Evolutionary conservation across 2,329 filamentous ascomycete species (phyloP), one percentile per base, ranked within the genome.

Genomic region (Esteya vermicola): DNA sequence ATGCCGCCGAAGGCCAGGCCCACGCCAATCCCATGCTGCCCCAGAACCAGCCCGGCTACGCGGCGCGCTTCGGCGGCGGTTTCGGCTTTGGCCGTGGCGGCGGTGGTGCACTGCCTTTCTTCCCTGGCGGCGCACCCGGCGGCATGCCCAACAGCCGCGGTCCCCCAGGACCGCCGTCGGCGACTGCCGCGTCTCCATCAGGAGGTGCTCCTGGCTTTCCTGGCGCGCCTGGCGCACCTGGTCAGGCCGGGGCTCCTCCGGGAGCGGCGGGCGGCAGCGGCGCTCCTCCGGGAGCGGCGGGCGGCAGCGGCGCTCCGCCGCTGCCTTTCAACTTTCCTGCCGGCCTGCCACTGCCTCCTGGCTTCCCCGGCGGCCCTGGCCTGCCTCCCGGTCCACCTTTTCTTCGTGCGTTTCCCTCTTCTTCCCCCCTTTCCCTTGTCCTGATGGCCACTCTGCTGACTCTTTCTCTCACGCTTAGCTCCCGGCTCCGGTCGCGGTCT

Each of bases 1-100:
- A 98, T 65, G 85, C 84, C 48, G 43, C 85, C 51, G 91, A 93
- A 64, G 91, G 91, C 53, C 86, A 95, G 60, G 78, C 81, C 48
- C 76, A 78, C 54, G 76, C 77, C 45, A 95, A 93, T 60, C 88
- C 83, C 38, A 85, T 91, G 76, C 75, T 89, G 36, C 72, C 68
- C 10, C 74, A 78, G 54, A 78, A 78, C 60, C 78, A 78, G 55
- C 74, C 74, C 37, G 69, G 70, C 48, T 65, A 38, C 30, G 44
- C 39, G 20, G 60, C 41, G 1, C 46, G 46, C 19, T 48, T 47
- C 25, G 43, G 45, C 22, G 67, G 69, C 47, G 63, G 33, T n/a
- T n/a, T n/a, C 16, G 30, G 45, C 19, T 43, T 43, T 32, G 37
- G 40, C 26, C 68, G 69, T 47, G 63, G 37, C 16, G 39, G 39